Evolutionary conservation across 331 rosid genomes (phyloP), one percentile per base, ranked within the genome.

Genomic region (Prunus yedoensis): DNA sequence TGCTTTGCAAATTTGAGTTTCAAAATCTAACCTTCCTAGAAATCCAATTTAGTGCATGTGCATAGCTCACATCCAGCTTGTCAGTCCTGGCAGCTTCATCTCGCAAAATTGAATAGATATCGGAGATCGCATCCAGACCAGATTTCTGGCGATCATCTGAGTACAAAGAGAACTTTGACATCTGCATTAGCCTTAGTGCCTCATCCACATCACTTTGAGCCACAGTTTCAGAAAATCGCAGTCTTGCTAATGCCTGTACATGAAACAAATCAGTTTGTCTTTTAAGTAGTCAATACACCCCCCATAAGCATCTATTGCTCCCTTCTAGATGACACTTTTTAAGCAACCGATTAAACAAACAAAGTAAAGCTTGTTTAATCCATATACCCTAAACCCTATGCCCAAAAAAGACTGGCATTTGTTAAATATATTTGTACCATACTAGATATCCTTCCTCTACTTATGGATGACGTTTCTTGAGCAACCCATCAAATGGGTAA

Each of bases 161-260:
- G 82, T 92, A 95, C 79, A 95, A 73, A 54, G 99, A 95, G 84
- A 95, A 95, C 79, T 95, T 92, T 4, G 97, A 95, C 99, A 95
- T 92, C 84, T 95, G 98, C 99, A 92, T 95, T 82, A 95, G 82
- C 79, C 99, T 85, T 76, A 95, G 85, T 30, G 98, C 97, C 82
- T 95, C 99, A 10, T 95, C 99, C 76, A 95, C 97, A 5, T 95
- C 99, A 81, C 97, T 92, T 84, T 95, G 99, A 82, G 94, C 99
- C 79, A 95, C 91, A 8, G 88, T 84, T 73, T 85, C 94, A 73
- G 98, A 86, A 74, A 92, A 89, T 50, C 98, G 86, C 60, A 95
- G 98, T 81, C 99, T 90, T 66, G 97, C 99, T 72, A 95, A 84
- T 43, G 98, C 97, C 98, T 92, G 87, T 73, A 43, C 45, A 75